Base-by-base conservation (phyloP, 768 basidiomycete genomes). In the Rhizopogon vinicolor region DNA sequence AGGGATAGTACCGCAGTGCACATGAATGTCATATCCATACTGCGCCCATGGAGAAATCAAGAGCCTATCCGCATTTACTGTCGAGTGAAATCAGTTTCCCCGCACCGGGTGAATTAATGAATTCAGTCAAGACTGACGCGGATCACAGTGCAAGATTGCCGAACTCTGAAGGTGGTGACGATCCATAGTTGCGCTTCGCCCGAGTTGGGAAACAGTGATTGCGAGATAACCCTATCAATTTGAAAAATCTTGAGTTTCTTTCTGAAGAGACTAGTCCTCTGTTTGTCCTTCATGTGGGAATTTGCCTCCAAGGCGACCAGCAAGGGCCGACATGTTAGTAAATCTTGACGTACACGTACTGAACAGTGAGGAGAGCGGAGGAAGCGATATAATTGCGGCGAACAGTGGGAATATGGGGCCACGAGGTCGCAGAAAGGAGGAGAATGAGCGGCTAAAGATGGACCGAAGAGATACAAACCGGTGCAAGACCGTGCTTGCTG, bases 401-500 rank as follows among this genome's bases (percentile, higher is more conserved):
- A 48, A 33, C 31, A 18, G 51, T 19, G 9, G 52, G 64, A 56
- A 54, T 56, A 60, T 59, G 69, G 63, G 60, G 54, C 33, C 40
- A n/a, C 53, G 44, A 43, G 37, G 12, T 39, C 13, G 39, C 6
- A 40, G 33, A 25, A 39, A 7, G 14, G 33, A 39, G 14, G 44
- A 55, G 53, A 46, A 22, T n/a, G 22, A 25, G 53, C 28, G 43
- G 52, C 52, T 53, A 51, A 51, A 53, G 5, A 51, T 31, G 31
- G 41, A 31, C 33, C 52, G 9, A 7, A 57, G 3, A 46, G 22
- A 33, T 28, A 52, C 7, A 28, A 63, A 55, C 51, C 59, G 42
- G 31, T 13, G 14, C 16, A 49, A 53, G 51, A 44, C 49, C n/a
- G 42, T 56, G 56, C 69, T 60, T 67, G 69, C 57, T 67, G 61